These are phyloP conservation scores for Chytriomyces confervae DNA, from an alignment of 192 early-diverging fungal species.

Conservation along the genomic window DNA sequence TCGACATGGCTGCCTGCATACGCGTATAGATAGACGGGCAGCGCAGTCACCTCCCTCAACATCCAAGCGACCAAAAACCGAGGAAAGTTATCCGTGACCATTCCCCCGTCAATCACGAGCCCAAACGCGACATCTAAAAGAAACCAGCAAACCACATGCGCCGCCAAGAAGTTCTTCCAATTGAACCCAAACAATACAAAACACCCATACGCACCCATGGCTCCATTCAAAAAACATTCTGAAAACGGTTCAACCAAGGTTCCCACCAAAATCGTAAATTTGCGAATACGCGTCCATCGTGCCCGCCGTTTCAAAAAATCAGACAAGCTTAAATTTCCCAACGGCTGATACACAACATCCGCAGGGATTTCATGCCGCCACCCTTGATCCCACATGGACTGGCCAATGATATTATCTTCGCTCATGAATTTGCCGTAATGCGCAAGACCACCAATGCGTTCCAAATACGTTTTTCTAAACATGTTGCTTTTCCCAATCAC, in stretches of 20 bases:
- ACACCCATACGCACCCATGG: slow-evolving; percentile 74
- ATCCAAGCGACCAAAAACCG: slow-evolving; percentile 79
- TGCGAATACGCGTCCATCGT: slow-evolving; percentile 92
- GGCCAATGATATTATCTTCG: slow-evolving; percentile 95
- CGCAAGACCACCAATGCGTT: slow-evolving; percentile 78
- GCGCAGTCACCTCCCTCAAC: slow-evolving; percentile 77
- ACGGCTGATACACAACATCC: slow-evolving; percentile 85
- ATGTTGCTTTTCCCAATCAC: slow-evolving; percentile 95
- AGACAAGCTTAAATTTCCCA: slow-evolving; percentile 72
- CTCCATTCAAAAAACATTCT: slow-evolving; percentile 81
- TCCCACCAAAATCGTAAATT: slow-evolving; percentile 88
- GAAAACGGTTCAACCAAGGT: slow-evolving; percentile 93
- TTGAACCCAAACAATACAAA: slow-evolving; percentile 60
- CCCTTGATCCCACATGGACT: slow-evolving; percentile 79
- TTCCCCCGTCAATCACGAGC: slow-evolving; percentile 49
- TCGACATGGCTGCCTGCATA: slow-evolving; percentile 81
- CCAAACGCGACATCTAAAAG: slow-evolving; percentile 57
- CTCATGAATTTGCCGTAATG: slow-evolving; percentile 90
- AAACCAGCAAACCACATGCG: slow-evolving; percentile 69
- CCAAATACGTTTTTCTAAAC: slow-evolving; percentile 84
- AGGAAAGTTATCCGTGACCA: slow-evolving; percentile 44
- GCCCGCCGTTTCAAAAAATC: slow-evolving; percentile 87
- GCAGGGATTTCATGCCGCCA: slow-evolving; percentile 83
- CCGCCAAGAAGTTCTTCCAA: slow-evolving; percentile 50
- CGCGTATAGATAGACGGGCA: slow-evolving; percentile 85